Conservation (phyloP, 495 filamentous ascomycete species). For the Oleoguttula mirabilis region DNA sequence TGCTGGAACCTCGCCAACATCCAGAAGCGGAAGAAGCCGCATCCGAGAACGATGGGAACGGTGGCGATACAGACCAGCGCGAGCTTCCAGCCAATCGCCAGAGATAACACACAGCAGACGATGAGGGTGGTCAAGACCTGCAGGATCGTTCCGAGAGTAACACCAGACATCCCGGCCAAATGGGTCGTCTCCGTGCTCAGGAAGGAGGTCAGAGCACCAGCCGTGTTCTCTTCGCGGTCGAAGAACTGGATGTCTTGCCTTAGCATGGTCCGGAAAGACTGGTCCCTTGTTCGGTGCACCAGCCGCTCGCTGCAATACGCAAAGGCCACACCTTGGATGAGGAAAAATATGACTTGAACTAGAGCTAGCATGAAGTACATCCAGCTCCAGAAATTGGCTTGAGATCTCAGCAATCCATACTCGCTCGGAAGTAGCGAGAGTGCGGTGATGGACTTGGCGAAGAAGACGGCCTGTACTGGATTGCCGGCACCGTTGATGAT, state of each 20-base stretch:
- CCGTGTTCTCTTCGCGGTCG: constrained; percentile 70
- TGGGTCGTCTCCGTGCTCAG: constrained; percentile 77
- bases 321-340: constrained; percentile 59
- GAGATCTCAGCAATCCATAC: constrained; percentile 44
- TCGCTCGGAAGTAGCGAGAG: constrained; percentile 40
- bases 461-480: constrained; percentile 79
- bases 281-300: constrained; percentile 66
- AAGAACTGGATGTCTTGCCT: constrained; percentile 88
- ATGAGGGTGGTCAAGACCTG: constrained; percentile 63
- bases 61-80: constrained; percentile 70
- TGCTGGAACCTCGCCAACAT: constrained; percentile 66
- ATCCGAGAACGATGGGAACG: constrained; percentile 63
- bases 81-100: constrained; percentile 79
- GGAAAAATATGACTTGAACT: constrained; percentile 57
- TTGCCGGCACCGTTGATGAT: constrained; percentile 75
- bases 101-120: constrained; percentile 51
- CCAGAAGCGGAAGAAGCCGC: constrained; percentile 79
- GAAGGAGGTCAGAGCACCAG: constrained; percentile 74
- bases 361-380: constrained; percentile 96
- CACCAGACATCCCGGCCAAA: constrained; percentile 68
- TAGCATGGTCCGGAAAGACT: constrained; percentile 75
- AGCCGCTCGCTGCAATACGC: constrained; percentile 75
- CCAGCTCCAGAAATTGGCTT: constrained; percentile 75
- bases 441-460: constrained; percentile 71
- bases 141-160: constrained; percentile 69